Evolutionary conservation across 345 rosid species (phyloP), one percentile per base, ranked within the genome.

Genomic region (Eucalyptus sp.): DNA sequence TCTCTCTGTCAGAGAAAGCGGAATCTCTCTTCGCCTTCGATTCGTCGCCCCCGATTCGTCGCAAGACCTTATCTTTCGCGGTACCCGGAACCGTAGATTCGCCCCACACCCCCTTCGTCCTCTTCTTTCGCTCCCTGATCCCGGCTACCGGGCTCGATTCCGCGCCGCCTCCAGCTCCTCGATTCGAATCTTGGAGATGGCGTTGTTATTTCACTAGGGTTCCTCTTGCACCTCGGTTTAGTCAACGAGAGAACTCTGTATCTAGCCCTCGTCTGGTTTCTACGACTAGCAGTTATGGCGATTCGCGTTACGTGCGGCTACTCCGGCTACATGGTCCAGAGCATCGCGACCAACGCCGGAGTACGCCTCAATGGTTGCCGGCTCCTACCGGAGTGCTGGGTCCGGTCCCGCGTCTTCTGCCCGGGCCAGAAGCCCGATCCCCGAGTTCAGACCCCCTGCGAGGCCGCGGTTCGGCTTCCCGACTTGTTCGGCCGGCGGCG

Each of bases 261-360:
- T 89, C 94, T 88, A 58, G 89, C 93, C 94, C 89, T 95, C 87
- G 6, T 93, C 88, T 44, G 89, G 86, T 89, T 96, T 20, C 50
- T 95, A 90, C 86, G 89, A 89, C 18, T 92, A 84, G 88, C 88
- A 37, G 71, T 8, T 29, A 97, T 97, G 99, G 99, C 99, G 89
- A 89, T 97, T 86, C 95, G 98, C 17, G 96, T 94, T 37, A 96
- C 98, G 86, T 58, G 95, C 89, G 90, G 93, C 54, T 95, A 87
- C 94, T 96, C 99, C 87, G 93, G 95, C 92, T 94, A 92, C 90
- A 93, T 91, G 50, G 97, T 96, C 89, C 93, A 95, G 49, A 97
- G 89, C 90, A 86, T 96, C 31, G 96, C 95, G 84, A 50, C 94
- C 83, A 88, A 92, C 79, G 94, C 96, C 92, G 91, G 93, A 33